phyloP scores from a whole-genome alignment of 306 rosid species.

The Fagus sylvatica region DNA sequence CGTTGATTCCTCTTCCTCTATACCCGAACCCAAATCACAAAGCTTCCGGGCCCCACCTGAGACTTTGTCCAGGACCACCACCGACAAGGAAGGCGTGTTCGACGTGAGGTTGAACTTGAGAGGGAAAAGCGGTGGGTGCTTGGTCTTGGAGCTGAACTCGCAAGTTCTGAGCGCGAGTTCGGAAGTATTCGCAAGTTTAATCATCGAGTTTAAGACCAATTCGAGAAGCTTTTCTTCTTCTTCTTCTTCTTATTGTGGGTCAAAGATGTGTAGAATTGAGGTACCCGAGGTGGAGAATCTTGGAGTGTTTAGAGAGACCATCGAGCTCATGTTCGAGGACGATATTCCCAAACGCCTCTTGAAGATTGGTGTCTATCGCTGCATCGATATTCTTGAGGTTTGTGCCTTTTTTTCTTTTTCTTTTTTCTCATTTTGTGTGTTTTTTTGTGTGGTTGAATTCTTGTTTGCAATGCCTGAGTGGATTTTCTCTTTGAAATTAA shows the following conservation, averaged over 20 bases:
- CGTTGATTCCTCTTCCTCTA: conserved; percentile 48
- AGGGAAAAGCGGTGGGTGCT: conserved; percentile 70
- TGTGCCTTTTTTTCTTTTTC: not conserved
- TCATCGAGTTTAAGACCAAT: conserved; percentile 46
- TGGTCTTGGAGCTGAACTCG: conserved; percentile 81
- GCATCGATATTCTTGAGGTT: conserved; percentile 87
- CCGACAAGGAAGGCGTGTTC: conserved; percentile 33
- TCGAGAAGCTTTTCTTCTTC: conserved; percentile 20
- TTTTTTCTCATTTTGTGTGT: not conserved
- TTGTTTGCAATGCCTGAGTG: not conserved
- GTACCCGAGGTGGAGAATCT: conserved; percentile 84
- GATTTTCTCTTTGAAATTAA: not conserved
- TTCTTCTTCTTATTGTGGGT: conserved; percentile 4
- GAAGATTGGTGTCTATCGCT: conserved; percentile 69
- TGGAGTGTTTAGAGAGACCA: conserved; percentile 62
- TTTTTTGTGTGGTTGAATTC: not conserved
- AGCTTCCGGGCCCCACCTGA: conserved; percentile 52
- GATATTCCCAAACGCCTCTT: conserved; percentile 53
- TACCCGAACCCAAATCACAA: conserved; percentile 34
- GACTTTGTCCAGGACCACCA: conserved; percentile 4
- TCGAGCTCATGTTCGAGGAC: conserved; percentile 89
- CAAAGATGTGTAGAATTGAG: conserved; percentile 74
- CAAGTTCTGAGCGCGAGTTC: conserved; percentile 70
- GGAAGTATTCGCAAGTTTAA: conserved; percentile 68
- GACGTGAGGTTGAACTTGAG: conserved; percentile 87